Base-by-base conservation (phyloP, 179 eudicot genomes). In the Spinacia oleracea region DNA sequence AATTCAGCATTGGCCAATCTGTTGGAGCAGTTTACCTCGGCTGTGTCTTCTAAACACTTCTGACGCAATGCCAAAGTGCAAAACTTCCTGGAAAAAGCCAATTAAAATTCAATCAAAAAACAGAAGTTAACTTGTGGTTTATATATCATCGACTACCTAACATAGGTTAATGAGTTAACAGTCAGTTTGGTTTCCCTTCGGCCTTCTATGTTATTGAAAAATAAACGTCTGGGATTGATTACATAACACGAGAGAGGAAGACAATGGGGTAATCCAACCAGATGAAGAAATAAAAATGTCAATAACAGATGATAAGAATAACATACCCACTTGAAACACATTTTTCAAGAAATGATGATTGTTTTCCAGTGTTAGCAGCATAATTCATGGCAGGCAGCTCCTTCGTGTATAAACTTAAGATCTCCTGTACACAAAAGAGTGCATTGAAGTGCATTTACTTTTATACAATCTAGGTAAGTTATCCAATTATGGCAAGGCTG, bases 301-400 rank as follows among this genome's bases (percentile, higher is more conserved):
- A 38, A 53, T 18, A 48, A 40, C 34, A 55, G 72, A 70, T 32
- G 32, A 23, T 10, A 45, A 55, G 5, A 74, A 43, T 56, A 42
- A 20, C 56, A 27, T 92, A 92, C 98, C 98, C 94, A 77, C 86
- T 91, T 43, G 90, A 89, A 78, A 94, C 89, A 75, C 98, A 94
- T 92, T 86, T 89, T 88, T 94, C 89, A 71, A 94, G 97, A 86
- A 94, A 94, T 65, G 82, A 80, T 56, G 98, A 91, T 77, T 89
- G 86, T 77, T 94, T 94, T 83, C 98, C 97, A 20, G 98, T 94
- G 80, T 94, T 94, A 16, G 97, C 93, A 68, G 98, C 98, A 89
- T 84, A 92, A 56, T 86, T 94, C 98, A 94, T 94, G 50, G 89
- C 86, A 46, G 98, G 98, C 60, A 92, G 88, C 85, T 94, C 97